Percentiles rank a stretch among this genome's conserved stretches.
Evolutionary conservation across 2,329 filamentous ascomycete genomes (phyloP).

Genomic region (Aspergillus pseudonomiae): DNA sequence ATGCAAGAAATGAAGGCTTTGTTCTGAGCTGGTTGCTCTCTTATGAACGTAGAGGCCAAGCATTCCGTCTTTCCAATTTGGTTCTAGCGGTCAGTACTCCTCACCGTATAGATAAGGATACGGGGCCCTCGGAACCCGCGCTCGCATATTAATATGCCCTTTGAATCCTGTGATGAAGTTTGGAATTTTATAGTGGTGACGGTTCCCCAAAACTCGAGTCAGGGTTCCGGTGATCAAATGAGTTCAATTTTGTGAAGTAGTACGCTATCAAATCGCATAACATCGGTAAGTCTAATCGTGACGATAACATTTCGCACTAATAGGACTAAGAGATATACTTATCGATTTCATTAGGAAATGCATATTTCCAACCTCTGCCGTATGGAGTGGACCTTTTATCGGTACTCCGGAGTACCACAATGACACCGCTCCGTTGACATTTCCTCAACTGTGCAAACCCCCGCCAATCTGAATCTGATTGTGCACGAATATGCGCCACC

Average conservation of each 20-base stretch:
- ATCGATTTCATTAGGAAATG: not conserved
- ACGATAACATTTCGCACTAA: not conserved
- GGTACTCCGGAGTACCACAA: not conserved
- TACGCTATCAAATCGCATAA: not conserved
- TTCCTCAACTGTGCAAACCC: no score
- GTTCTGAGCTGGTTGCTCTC: not conserved
- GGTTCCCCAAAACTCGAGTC: not conserved
- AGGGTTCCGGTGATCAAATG: not conserved
- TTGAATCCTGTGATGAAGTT: not conserved
- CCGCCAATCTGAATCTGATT: not conserved
- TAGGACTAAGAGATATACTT: not conserved
- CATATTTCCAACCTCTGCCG: not conserved
- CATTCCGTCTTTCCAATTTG: not conserved
- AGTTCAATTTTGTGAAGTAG: not conserved
- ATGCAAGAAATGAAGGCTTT: not conserved
- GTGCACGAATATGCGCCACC: not conserved
- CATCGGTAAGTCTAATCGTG: not conserved
- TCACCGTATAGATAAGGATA: not conserved
- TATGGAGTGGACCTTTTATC: not conserved
- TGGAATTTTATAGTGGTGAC: not conserved
- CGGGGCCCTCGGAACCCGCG: not conserved
- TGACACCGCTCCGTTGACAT: not conserved
- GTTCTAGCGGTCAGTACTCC: not conserved
- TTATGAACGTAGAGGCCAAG: not conserved
- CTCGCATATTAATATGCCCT: not conserved